Evolutionary conservation across 257 asterid genomes (phyloP).

Genomic region (Plantago major): DNA sequence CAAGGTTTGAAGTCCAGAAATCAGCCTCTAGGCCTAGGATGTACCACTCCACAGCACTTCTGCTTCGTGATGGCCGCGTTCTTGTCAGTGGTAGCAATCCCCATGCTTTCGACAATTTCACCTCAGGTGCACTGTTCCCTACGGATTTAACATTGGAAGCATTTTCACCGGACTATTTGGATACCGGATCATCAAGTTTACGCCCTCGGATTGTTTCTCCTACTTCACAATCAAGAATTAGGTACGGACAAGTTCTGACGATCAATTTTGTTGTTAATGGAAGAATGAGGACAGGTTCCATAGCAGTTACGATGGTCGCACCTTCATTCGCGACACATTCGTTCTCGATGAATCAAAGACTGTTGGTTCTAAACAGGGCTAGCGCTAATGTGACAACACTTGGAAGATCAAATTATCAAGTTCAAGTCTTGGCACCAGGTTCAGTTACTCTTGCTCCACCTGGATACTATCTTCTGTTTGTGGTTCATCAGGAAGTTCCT

Average conservation of each 20-base stretch:
- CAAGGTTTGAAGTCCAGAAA: conserved; percentile 34
- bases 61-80: conserved; percentile 51
- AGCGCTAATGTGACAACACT: conserved; percentile 9
- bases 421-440: conserved; percentile 20
- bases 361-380: conserved; percentile 26
- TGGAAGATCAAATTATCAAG: conserved; percentile 22
- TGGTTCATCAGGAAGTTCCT: conserved; percentile 39
- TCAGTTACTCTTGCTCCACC: conserved; percentile 42
- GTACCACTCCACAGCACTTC: conserved; percentile 46
- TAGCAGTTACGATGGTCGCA: conserved; percentile 40
- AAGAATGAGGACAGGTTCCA: neutral
- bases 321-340: conserved; percentile 53
- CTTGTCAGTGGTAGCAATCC: conserved; percentile 56
- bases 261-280: conserved; percentile 20
- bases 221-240: conserved; percentile 16
- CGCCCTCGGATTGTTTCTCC: conserved; percentile 40
- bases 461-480: conserved; percentile 44
- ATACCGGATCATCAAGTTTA: neutral
- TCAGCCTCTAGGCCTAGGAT: conserved; percentile 35
- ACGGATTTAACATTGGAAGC: conserved; percentile 41
- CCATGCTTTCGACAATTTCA: conserved; percentile 30
- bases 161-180: conserved; percentile 44
- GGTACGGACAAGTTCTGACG: conserved; percentile 13
- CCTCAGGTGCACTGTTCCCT: conserved; percentile 28
- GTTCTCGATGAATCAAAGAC: conserved; percentile 47